Evolutionary conservation across 257 asterid species (phyloP).

Genomic region (Mitragyna speciosa): DNA sequence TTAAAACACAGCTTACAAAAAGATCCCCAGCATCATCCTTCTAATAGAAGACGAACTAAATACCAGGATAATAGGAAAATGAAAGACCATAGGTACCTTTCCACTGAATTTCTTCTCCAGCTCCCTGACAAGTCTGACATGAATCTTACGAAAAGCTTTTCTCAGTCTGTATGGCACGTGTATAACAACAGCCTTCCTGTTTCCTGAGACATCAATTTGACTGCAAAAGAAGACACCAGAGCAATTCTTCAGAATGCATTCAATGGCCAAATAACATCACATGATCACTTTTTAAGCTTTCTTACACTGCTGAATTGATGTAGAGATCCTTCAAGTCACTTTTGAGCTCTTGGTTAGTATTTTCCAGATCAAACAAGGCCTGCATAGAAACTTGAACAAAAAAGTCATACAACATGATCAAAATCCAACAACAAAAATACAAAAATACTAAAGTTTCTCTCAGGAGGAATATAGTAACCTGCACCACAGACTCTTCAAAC

Average conservation of each 20-base stretch:
- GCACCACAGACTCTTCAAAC: conserved; percentile 82
- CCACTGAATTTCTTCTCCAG: conserved; percentile 96
- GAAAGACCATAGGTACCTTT: conserved; percentile 35
- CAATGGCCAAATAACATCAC: neutral
- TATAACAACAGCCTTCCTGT: conserved; percentile 82
- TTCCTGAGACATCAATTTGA: conserved; percentile 73
- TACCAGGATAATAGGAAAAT: neutral
- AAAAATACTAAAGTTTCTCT: neutral
- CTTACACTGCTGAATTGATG: conserved; percentile 80
- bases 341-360: conserved; percentile 78
- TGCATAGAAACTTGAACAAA: conserved; percentile 13
- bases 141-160: conserved; percentile 89
- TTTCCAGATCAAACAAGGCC: conserved; percentile 87
- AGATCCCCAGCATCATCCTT: neutral
- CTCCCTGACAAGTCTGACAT: conserved; percentile 77
- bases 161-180: conserved; percentile 81
- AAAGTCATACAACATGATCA: no score
- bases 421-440: neutral
- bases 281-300: neutral
- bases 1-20: neutral
- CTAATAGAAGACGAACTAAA: neutral
- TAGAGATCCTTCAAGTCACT: conserved; percentile 82
- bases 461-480: conserved; percentile 37
- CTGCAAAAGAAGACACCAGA: conserved; percentile 31
- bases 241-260: neutral